Evolutionary conservation across 768 basidiomycete species (phyloP).

Genomic region (Postia placenta): DNA sequence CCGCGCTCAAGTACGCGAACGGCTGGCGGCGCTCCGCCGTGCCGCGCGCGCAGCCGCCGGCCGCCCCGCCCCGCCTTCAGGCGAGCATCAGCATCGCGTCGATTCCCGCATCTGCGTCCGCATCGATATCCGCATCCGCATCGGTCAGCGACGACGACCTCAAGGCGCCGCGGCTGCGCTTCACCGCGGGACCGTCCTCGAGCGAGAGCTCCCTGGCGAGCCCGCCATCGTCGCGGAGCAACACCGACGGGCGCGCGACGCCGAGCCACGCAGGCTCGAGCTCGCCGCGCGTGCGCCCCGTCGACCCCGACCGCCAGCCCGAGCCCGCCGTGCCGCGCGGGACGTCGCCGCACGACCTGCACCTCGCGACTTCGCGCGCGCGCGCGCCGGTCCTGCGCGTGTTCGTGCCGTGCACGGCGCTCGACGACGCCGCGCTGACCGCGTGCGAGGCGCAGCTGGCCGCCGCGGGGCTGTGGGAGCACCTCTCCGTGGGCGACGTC

Average conservation of each 20-base stretch:
- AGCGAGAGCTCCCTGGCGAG: slow-evolving; percentile 40
- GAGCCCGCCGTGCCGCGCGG: slow-evolving; percentile 10
- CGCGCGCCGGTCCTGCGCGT: slow-evolving; percentile 72
- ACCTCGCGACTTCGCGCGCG: slow-evolving; percentile 48
- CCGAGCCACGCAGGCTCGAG: slow-evolving; percentile 4
- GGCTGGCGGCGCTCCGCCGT: slow-evolving; percentile 37
- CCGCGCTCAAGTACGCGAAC: slow-evolving; percentile 39
- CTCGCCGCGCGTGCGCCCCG: slow-evolving; percentile 1
- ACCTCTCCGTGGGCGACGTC: slow-evolving; percentile 73
- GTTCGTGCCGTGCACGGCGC: slow-evolving; percentile 57
- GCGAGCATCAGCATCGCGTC: slow-evolving; percentile 1
- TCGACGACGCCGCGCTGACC: slow-evolving; percentile 42
- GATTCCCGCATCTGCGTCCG: background rate
- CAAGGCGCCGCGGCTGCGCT: slow-evolving; percentile 33
- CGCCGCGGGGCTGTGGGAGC: slow-evolving; percentile 73
- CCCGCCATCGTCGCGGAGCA: slow-evolving; percentile 17
- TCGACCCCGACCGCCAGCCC: slow-evolving; percentile 16
- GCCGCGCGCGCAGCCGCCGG: background rate
- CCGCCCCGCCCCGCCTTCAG: background rate
- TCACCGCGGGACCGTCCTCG: slow-evolving; percentile 38
- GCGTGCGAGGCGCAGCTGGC: slow-evolving; percentile 66
- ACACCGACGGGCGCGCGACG: slow-evolving; percentile 21
- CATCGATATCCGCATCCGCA: too few species aligned
- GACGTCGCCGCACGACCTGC: slow-evolving; percentile 53
- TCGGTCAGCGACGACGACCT: slow-evolving; percentile 38